Conservation (phyloP, 2,329 filamentous ascomycete genomes). For the Bisporella sp. region DNA sequence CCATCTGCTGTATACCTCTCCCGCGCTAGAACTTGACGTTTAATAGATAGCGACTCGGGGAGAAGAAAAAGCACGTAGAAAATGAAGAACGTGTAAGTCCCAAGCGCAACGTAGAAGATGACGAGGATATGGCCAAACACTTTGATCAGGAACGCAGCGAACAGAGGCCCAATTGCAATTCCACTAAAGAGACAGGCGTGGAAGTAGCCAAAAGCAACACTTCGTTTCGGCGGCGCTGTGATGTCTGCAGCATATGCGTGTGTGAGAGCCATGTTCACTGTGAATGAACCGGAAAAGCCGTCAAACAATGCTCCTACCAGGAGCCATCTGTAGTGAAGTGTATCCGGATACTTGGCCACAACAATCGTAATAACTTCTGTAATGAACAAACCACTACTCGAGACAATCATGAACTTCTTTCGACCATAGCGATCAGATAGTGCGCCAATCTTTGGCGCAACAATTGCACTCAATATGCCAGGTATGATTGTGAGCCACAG, state of each 20-base stretch:
- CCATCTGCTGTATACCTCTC: slow-evolving; percentile 53
- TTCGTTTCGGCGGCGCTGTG: slow-evolving; percentile 70
- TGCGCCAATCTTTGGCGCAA: slow-evolving; percentile 74
- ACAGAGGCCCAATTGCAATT: slow-evolving; percentile 77
- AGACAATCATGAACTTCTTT: slow-evolving; percentile 63
- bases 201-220: slow-evolving; percentile 81
- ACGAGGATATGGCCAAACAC: slow-evolving; percentile 66
- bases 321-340: slow-evolving; percentile 70
- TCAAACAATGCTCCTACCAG: slow-evolving; percentile 72
- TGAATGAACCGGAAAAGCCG: slow-evolving; percentile 83
- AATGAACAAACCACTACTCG: slow-evolving; percentile 66
- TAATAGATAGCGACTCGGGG: slow-evolving; percentile 77
- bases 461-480: slow-evolving; percentile 72
- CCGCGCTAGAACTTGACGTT: slow-evolving; percentile 61
- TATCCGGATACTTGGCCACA: slow-evolving; percentile 67
- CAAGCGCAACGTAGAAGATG: slow-evolving; percentile 79
- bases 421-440: slow-evolving; percentile 84
- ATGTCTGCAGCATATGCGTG: slow-evolving; percentile 90
- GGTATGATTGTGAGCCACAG: slow-evolving; percentile 67
- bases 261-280: slow-evolving; percentile 66
- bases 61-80: slow-evolving; percentile 62
- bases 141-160: slow-evolving; percentile 74
- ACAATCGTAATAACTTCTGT: slow-evolving; percentile 73
- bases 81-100: slow-evolving; percentile 67
- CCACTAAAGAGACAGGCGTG: slow-evolving; percentile 84